Base-by-base conservation (phyloP, 495 filamentous ascomycete genomes). In the Glarea lozoyensis region DNA sequence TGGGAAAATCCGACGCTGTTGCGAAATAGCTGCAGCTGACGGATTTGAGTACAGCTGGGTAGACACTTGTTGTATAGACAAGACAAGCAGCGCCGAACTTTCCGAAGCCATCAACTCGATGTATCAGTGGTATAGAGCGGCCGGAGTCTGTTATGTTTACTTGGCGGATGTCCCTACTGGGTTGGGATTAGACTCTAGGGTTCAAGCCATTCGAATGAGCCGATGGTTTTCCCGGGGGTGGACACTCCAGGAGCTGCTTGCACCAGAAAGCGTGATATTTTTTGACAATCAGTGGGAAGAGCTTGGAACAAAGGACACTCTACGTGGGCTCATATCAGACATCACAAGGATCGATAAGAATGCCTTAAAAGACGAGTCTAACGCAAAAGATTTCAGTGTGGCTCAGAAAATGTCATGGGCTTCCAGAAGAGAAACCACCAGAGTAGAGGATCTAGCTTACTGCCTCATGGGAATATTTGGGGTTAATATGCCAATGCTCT, bases 51-150 rank as follows among this genome's bases (percentile, higher is more conserved):
- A 57, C 45, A 42, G 54, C 0, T 69, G 65, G 66, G 44, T 69
- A 3, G 66, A 69, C 49, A 69, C 66, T 2, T 67, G 62, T 40
- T 68, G 65, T 36, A 68, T 56, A 35, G 50, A 58, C 37, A 58
- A 58, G 32, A 34, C n/a, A 11, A 58, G 55, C 39, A 54, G 45
- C 43, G 55, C 64, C 0, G 64, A 52, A 31, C 45, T 68, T 0
- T 50, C 44, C 11, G 63, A 67, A 37, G 51, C 63, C 2, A 61
- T 67, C 29, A 67, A 67, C 38, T 60, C 55, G 16, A 67, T 67
- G 60, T 67, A 13, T 52, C 34, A 12, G 52, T 58, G 52, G 52
- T 58, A 58, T 34, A 11, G 50, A 24, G 9, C 40, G 0, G 22
- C 55, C 9, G 17, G 31, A 6, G 25, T 49, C 2, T 55, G 49